Evolutionary conservation across 352 stramenopile species (phyloP), one percentile per base, ranked within the genome.

Genomic region (Phytophthora cactorum): DNA sequence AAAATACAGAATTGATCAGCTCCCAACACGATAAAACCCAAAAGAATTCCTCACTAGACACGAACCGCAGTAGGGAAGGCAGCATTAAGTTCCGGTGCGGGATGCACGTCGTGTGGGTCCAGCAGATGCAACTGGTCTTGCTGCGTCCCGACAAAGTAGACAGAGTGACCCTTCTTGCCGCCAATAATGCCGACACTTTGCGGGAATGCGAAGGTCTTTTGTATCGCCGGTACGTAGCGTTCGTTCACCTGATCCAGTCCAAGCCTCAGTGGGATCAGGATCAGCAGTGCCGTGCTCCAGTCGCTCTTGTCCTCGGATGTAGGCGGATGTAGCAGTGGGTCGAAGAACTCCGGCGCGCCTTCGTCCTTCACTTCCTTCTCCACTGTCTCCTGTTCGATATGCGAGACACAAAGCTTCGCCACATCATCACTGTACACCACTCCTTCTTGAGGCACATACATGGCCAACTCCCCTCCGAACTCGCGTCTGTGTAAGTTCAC

Each of bases 111-210:
- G 55, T 97, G 92, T 34, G 91, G 90, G 57, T 97, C 90, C 14
- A 97, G 68, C 14, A 95, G 68, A 57, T 92, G 86, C 45, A 97
- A 64, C 28, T 88, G 84, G 59, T 92, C 78, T 5, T 88, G 82
- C 63, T 97, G 86, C 5, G 91, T 83, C 31, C 93, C 95, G 38
- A 98, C 97, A 85, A 98, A 99, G 78, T 98, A 99, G 49, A 98
- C 88, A 10, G 96, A 98, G 76, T 98, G 93, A 7, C 93, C 82
- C 38, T 96, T 97, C 63, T 96, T 97, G 58, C 96, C 96, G 41
- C 96, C 96, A 32, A 99, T 89, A 68, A 99, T 96, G 8, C 96
- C 96, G 17, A 98, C 89, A 38, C 89, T 98, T 68, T 98, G 93
- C 12, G 91, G 90, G 44, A 99, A 94, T 58, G 80, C 70, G 54